Evolutionary conservation across 805 yeast species (phyloP), one percentile per base, ranked within the genome.

Genomic region (Scheffersomyces coipomensis): DNA sequence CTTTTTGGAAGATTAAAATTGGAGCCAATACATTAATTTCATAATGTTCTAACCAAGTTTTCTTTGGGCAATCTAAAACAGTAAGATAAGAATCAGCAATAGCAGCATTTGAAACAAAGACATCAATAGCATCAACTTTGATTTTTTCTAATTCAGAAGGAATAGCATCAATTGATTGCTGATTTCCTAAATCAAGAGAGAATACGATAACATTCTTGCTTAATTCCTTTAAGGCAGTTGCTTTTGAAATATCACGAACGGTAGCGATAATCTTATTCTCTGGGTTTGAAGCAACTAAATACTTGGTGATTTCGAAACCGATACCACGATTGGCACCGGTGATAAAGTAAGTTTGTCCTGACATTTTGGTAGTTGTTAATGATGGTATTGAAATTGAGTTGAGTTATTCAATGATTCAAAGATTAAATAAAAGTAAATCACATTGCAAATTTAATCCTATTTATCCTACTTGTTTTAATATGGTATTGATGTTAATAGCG

Each of bases 241-340:
- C 30, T 53, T 56, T 32, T 48, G 53, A 44, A 50, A 52, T 37
- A 47, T 59, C 25, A 67, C 73, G 30, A 53, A 61, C 46, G 52
- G 75, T 45, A 71, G 70, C 51, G 61, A 71, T 33, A 64, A 73
- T 51, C 56, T 66, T 34, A 53, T 53, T 34, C 51, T 48, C 32
- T 58, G 61, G 19, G 33, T 48, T 42, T 37, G 34, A 7, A 13
- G 17, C 22, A 23, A 56, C 46, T 17, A 66, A 44, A 25, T 48
- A 48, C 29, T 58, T 53, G 2, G 52, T 59, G 7, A 69, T 45
- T 1, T 52, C 56, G n/a, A 55, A 55, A 6, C 76, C 76, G 34
- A 71, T 62, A 4, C 75, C 76, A 39, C 69, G 55, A 17, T 71
- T 65, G 17, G 71, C 70, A n/a, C 78, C 76, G 1, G 72, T 61